phyloP scores from a whole-genome alignment of 1,284 basidiomycete species.

The Porphyrellus sp. region DNA sequence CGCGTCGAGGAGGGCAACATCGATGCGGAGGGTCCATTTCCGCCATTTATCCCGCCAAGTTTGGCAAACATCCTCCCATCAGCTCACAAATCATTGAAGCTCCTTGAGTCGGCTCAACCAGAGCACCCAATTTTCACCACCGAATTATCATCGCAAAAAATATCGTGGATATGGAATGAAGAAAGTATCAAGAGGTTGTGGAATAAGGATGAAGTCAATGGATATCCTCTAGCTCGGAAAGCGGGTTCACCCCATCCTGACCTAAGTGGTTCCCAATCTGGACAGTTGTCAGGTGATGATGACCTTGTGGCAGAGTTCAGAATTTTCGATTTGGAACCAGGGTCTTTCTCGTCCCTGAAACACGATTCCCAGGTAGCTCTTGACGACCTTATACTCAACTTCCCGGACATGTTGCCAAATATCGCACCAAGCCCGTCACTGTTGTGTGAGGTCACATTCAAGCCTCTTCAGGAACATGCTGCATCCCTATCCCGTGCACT shows the following conservation, averaged over 20 bases:
- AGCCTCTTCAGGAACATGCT: conserved; percentile 55
- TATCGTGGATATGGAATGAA: conserved; percentile 67
- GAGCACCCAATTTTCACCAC: conserved; percentile 51
- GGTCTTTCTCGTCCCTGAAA: conserved; percentile 36
- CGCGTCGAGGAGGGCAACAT: conserved; percentile 39
- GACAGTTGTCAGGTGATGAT: conserved; percentile 12
- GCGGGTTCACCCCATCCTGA: background rate
- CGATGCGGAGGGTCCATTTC: conserved; percentile 43
- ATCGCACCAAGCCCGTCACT: conserved; percentile 61
- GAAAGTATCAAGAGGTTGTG: conserved; percentile 48
- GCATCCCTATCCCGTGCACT: conserved; percentile 58
- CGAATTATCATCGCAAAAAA: conserved; percentile 29
- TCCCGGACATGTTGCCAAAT: conserved; percentile 56
- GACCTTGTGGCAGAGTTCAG: conserved; percentile 47
- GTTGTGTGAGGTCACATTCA: conserved; percentile 57
- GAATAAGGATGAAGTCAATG: conserved; percentile 16
- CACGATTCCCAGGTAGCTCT: conserved; percentile 35
- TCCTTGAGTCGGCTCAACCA: conserved; percentile 60
- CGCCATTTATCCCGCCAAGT: conserved; percentile 54
- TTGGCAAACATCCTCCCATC: conserved; percentile 51
- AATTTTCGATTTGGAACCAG: conserved; percentile 67
- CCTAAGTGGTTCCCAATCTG: background rate
- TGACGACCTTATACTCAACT: conserved; percentile 48
- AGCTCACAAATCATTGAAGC: conserved; percentile 62
- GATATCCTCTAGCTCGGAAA: background rate